Conservation (phyloP, 2,329 filamentous ascomycete species). For the Colletotrichum echinochloae region DNA sequence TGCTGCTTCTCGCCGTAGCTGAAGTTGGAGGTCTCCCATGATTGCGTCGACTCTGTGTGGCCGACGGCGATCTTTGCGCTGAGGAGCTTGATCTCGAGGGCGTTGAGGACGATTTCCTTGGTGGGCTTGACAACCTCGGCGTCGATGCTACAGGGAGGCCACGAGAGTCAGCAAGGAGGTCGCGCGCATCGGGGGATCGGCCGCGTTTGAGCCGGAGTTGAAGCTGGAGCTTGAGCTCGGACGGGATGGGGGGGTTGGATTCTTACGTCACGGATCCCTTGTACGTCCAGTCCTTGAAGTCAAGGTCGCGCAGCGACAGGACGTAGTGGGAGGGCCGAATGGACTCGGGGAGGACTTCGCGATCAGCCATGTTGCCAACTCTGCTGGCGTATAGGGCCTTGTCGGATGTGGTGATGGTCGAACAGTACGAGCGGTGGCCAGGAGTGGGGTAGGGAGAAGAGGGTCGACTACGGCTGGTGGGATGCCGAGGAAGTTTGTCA, state of each 20-base stretch:
- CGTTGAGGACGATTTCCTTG: constrained; percentile 85
- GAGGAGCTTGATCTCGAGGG: constrained; percentile 83
- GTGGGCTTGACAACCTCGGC: constrained; percentile 78
- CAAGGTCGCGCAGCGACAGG: constrained; percentile 83
- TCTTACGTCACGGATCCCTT: constrained; percentile 78
- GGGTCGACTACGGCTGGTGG: constrained; percentile 15
- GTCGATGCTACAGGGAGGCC: constrained; percentile 69
- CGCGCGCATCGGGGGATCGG: neutral
- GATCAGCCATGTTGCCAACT: constrained; percentile 63
- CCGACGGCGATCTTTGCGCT: constrained; percentile 71
- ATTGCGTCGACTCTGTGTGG: constrained; percentile 67
- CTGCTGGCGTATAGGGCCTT: constrained; percentile 44
- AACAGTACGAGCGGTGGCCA: constrained; percentile 36
- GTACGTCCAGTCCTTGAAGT: constrained; percentile 81
- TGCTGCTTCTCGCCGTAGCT: constrained; percentile 87
- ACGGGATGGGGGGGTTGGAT: constrained; percentile 29
- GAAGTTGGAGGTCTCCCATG: constrained; percentile 74
- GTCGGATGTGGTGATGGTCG: constrained; percentile 44
- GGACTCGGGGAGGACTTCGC: constrained; percentile 70
- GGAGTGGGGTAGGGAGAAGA: constrained; percentile 26
- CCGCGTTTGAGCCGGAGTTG: neutral
- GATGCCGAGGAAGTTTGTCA: constrained; percentile 19
- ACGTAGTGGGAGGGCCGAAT: constrained; percentile 89
- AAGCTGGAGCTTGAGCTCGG: neutral
- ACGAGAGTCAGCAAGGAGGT: neutral